Base-by-base conservation (phyloP, 73 alveolate species). In the Diophrys appendiculata region DNA sequence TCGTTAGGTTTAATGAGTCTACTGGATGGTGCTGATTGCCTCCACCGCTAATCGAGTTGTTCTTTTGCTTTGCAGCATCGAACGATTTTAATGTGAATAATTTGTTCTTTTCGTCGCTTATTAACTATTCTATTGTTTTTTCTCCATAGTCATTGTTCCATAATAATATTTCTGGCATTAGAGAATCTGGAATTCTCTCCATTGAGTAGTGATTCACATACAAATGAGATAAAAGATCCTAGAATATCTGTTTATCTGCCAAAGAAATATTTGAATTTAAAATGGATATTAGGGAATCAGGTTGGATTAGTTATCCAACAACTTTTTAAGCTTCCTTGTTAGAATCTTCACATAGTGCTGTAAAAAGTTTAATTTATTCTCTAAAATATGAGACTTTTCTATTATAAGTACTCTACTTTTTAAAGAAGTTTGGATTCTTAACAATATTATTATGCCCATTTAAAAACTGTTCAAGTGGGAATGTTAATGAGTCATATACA, bases 291-390 rank as follows among this genome's bases (percentile, higher is more conserved):
- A 67, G 54, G 75, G 29, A 67, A 23, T 67, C 75, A 67, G 75
- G 75, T 18, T 43, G 31, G 29, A 67, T 67, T 14, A 67, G 24
- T 24, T 67, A 14, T 1, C 25, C 3, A 2, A 67, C 75, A 3
- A 67, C 75, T 25, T 28, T 18, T 54, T 67, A 29, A 3, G 75
- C 31, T 24, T 67, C 75, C 31, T 67, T 67, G 54, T 67, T 67
- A 29, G 75, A 2, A 29, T 67, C 75, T 25, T 67, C 54, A 28
- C 75, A 67, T 24, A 67, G 54, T 23, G 75, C 43, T 3, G 75
- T 3, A 54, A 23, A 67, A 2, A 67, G 53, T 18, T 67, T 26
- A 14, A 67, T 25, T 26, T 26, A 1, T 24, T 18, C 35, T 67
- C 53, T 25, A 28, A 67, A 67, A 54, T 67, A 67, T 1, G 25